Evolutionary conservation across 306 rosid species (phyloP), one percentile per base, ranked within the genome.

Genomic region (Citrullus mucosospermus): DNA sequence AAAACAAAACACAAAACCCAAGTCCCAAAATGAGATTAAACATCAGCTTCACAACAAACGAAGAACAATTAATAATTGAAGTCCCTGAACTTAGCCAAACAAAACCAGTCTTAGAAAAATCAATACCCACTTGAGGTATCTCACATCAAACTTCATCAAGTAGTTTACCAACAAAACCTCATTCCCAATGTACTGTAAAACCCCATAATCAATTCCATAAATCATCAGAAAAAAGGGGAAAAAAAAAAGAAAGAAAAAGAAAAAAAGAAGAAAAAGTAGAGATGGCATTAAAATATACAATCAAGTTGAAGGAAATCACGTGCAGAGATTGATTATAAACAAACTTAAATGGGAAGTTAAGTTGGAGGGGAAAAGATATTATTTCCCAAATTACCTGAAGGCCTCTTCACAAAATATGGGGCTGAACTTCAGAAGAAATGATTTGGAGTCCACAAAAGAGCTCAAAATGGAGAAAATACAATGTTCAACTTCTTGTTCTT

Each of bases 251-350:
- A 25, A 25, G 1, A 25, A 25, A 25, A 25, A 25, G 0, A 25
- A 25, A 25, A 25, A 25, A 25, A 25, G 0, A 25, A 1, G 1
- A 25, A 25, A 0, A 25, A 25, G 28, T 25, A 25, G 28, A 25
- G 65, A 85, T 69, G 48, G n/a, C 63, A 78, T 10, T 78, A 51
- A 80, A 78, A 74, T 18, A 75, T n/a, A 82, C 46, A 44, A 84
- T 44, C 77, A 71, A 79, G 77, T 79, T 59, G 65, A 78, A 30
- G 8, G 51, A 56, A 43, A 91, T 80, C 88, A 85, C 89, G 85
- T 78, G 90, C 39, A 51, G 36, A 75, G 72, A 83, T 20, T 61
- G 50, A 76, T 43, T 48, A 66, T 38, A 38, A 54, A 70, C 18
- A 44, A 78, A 65, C 15, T 67, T 1, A 60, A n/a, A 0, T 2